phyloP scores from a whole-genome alignment of 306 rosid species.

The Biancaea sappan region DNA sequence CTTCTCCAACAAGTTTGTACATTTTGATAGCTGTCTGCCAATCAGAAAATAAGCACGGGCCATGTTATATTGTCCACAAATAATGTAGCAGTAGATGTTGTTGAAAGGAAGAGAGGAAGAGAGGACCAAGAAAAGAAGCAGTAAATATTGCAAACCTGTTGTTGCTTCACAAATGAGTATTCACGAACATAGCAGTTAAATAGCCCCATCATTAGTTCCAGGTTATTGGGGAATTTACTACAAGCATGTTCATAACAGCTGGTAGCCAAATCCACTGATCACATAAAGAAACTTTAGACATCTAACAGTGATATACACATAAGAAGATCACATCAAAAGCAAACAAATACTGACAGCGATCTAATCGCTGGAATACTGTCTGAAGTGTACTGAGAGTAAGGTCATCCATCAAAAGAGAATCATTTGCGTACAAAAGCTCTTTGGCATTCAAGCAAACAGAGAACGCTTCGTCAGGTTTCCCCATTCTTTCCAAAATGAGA shows the following conservation, averaged over 20 bases:
- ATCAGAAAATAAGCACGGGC: slow-evolving; percentile 19
- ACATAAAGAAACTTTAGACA: slow-evolving; percentile 31
- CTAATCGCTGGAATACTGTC: slow-evolving; percentile 87
- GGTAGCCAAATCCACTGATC: slow-evolving; percentile 89
- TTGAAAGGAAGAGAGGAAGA: background rate
- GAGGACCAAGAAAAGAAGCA: background rate
- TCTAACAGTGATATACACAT: slow-evolving; percentile 17
- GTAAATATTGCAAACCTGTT: slow-evolving; percentile 65
- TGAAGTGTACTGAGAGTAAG: slow-evolving; percentile 96
- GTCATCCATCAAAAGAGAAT: slow-evolving; percentile 78
- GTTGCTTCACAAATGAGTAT: slow-evolving; percentile 96
- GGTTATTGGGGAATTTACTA: slow-evolving; percentile 69
- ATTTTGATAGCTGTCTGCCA: slow-evolving; percentile 97
- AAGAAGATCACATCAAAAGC: slow-evolving; percentile 25
- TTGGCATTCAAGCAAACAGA: slow-evolving; percentile 71
- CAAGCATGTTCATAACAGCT: slow-evolving; percentile 92
- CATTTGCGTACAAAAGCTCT: slow-evolving; percentile 61
- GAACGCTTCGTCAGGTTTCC: slow-evolving; percentile 78
- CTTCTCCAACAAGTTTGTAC: slow-evolving; percentile 95
- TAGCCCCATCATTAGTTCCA: slow-evolving; percentile 88
- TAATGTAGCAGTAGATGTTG: background rate
- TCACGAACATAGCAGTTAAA: slow-evolving; percentile 97
- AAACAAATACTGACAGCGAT: slow-evolving; percentile 60
- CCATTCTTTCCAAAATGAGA: slow-evolving; percentile 88
- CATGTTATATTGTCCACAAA: background rate